phyloP scores from a whole-genome alignment of 352 stramenopile species.

The Globisporangium abappressorium region DNA sequence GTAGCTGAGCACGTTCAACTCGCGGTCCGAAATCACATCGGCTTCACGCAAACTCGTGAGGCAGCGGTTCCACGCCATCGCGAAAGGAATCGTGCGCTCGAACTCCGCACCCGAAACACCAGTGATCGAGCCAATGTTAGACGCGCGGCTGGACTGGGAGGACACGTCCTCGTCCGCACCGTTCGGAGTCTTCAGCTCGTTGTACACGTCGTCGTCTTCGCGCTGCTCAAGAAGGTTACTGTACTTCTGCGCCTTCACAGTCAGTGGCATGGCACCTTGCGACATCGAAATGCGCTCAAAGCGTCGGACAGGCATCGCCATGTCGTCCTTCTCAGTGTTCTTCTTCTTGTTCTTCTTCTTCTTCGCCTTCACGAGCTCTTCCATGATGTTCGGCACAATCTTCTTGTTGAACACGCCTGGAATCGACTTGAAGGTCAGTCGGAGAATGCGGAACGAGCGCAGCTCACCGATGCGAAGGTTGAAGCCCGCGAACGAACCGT shows the following conservation, averaged over 20 bases:
- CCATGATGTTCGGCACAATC: slow-evolving; percentile 82
- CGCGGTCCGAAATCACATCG: slow-evolving; percentile 80
- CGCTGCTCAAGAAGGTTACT: slow-evolving; percentile 61
- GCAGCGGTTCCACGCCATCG: slow-evolving; percentile 86
- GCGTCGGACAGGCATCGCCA: slow-evolving; percentile 58
- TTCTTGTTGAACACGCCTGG: slow-evolving; percentile 87
- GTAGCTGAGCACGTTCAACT: slow-evolving; percentile 84
- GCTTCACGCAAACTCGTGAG: slow-evolving; percentile 71
- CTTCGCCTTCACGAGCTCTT: slow-evolving; percentile 39
- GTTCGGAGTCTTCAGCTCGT: slow-evolving; percentile 58
- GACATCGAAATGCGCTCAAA: slow-evolving; percentile 85
- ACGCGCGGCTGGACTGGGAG: slow-evolving; percentile 33
- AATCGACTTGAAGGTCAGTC: slow-evolving; percentile 84
- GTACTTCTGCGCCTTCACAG: slow-evolving; percentile 84
- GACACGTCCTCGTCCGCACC: slow-evolving; percentile 60
- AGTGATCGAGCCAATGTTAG: slow-evolving; percentile 64
- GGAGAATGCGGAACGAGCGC: slow-evolving; percentile 79
- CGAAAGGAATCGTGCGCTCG: slow-evolving; percentile 82
- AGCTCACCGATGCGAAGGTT: slow-evolving; percentile 84
- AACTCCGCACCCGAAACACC: slow-evolving; percentile 79
- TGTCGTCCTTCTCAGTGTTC: slow-evolving; percentile 63
- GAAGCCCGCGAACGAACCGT: slow-evolving; percentile 79
- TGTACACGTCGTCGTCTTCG: slow-evolving; percentile 47
- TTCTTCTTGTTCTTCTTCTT: slow-evolving; percentile 78
- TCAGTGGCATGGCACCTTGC: slow-evolving; percentile 71